Evolutionary conservation across 2,329 filamentous ascomycete genomes (phyloP).

Genomic region (Diaporthe vaccinii): DNA sequence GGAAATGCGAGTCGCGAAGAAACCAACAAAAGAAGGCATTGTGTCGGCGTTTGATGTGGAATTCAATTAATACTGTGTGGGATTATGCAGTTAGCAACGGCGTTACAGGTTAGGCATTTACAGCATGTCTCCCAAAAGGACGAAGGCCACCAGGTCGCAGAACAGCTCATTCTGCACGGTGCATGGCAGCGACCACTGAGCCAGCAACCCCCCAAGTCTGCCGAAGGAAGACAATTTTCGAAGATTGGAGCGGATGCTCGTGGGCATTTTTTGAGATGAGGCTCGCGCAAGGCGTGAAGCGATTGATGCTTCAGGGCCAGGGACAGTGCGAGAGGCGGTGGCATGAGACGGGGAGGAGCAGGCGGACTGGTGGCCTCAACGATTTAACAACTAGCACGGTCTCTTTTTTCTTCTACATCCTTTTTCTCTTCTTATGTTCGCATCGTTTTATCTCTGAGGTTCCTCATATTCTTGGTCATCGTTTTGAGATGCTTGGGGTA

Average conservation of each 20-base stretch:
- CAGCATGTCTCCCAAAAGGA: conserved; percentile 14
- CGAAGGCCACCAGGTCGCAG: conserved; percentile 3
- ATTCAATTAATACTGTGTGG: conserved; percentile 26
- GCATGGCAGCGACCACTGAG: neutral
- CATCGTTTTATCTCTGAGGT: neutral
- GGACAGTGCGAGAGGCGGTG: neutral
- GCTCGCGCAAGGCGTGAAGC: neutral
- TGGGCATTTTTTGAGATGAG: neutral
- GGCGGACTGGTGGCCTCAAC: neutral
- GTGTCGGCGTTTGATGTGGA: conserved; percentile 37
- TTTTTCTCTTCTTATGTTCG: neutral
- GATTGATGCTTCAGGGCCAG: neutral
- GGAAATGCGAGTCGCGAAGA: neutral
- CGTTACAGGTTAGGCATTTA: conserved; percentile 37
- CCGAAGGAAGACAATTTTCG: neutral
- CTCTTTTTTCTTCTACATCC: neutral
- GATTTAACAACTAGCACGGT: neutral
- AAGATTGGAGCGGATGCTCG: neutral
- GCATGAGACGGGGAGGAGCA: neutral
- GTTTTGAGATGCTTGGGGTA: neutral
- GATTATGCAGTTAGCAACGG: conserved; percentile 36
- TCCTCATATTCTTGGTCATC: conserved; percentile 18
- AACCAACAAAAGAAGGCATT: conserved; percentile 35
- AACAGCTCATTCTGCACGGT: neutral
- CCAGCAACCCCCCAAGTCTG: neutral